phyloP scores from a whole-genome alignment of 2,329 filamentous ascomycete species.

The Curvularia sp. region DNA sequence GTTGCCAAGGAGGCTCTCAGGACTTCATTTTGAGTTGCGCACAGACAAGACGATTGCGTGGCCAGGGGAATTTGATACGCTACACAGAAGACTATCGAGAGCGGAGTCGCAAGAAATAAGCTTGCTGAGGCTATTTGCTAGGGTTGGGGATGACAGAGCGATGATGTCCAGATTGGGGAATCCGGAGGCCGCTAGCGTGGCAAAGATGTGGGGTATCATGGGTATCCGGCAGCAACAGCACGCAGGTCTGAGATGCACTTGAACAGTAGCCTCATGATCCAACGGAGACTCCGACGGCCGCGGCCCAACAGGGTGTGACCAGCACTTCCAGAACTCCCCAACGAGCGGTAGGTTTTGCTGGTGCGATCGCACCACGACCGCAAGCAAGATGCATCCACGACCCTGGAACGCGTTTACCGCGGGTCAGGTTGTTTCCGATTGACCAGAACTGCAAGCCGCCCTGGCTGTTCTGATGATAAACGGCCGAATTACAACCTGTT shows the following conservation, averaged over 20 bases:
- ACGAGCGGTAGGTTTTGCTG: neutral
- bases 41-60: neutral
- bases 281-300: neutral
- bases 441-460: neutral
- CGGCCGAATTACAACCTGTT: neutral
- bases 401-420: neutral
- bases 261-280: neutral
- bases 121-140: neutral
- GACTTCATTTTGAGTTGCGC: neutral
- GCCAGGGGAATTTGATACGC: neutral
- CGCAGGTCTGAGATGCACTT: conserved; percentile 1
- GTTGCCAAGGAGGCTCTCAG: neutral
- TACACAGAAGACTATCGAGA: neutral
- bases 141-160: neutral
- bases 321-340: neutral
- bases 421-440: neutral
- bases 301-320: neutral
- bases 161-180: neutral
- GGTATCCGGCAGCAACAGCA: neutral
- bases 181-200: neutral
- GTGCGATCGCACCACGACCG: neutral
- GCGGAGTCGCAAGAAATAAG: neutral
- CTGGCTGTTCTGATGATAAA: neutral
- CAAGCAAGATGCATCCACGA: neutral
- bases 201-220: neutral